Evolutionary conservation across 108 stramenopile species (phyloP).

Genomic region (Cylindrotheca closterium): DNA sequence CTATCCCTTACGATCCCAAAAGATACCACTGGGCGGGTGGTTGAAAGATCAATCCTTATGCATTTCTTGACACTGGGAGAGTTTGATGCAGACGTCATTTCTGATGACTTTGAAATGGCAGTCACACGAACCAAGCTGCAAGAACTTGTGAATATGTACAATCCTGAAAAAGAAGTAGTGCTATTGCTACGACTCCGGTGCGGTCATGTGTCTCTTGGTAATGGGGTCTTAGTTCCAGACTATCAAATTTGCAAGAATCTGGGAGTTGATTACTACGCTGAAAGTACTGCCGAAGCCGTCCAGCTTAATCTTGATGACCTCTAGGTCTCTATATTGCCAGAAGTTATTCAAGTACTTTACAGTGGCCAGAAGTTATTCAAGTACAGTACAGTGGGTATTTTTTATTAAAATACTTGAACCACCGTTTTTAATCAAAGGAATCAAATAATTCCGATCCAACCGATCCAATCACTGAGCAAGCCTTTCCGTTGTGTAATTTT

Average conservation of each 20-base stretch:
- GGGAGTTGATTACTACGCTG: constrained; percentile 71
- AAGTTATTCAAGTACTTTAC: neutral
- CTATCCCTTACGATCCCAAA: constrained; percentile 62
- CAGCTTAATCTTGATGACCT: constrained; percentile 84
- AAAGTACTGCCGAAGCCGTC: constrained; percentile 48
- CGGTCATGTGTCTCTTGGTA: constrained; percentile 78
- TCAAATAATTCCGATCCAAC: no score
- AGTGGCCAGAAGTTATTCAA: no score
- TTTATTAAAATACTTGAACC: no score
- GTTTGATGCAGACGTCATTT: constrained; percentile 77
- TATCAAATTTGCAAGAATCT: constrained; percentile 65
- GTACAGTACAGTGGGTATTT: no score
- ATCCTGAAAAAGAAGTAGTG: constrained; percentile 62
- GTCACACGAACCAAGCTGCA: constrained; percentile 53
- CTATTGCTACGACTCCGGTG: constrained; percentile 75
- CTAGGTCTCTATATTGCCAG: neutral
- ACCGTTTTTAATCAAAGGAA: no score
- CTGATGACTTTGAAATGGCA: constrained; percentile 86
- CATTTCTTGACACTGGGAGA: constrained; percentile 84
- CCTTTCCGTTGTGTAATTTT: no score
- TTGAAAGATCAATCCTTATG: constrained; percentile 56
- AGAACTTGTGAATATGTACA: constrained; percentile 59
- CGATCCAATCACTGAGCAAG: no score
- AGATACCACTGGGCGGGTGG: constrained; percentile 20
- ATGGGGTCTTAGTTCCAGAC: constrained; percentile 68